Percentiles rank a stretch among this genome's conserved stretches.
Conservation (phyloP, 2,329 filamentous ascomycete species). For the Aspergillus luchuensis region DNA sequence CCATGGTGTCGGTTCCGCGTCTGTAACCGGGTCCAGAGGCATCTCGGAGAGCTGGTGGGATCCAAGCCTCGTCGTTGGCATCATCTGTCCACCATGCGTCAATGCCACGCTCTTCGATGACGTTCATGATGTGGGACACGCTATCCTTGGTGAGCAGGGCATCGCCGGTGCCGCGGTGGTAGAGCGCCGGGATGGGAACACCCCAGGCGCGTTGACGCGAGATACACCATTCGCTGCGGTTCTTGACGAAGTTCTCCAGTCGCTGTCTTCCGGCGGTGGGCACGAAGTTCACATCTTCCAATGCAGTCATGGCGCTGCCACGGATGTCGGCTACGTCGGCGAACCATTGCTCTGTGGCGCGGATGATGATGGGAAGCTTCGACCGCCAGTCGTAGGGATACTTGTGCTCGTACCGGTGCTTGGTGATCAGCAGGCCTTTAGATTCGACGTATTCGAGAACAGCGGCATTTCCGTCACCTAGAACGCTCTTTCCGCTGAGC, state of each 20-base stretch:
- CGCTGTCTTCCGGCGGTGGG: constrained; percentile 73
- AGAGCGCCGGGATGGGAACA: constrained; percentile 90
- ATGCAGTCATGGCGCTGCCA: constrained; percentile 66
- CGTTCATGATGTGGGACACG: constrained; percentile 79
- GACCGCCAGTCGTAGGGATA: constrained; percentile 98
- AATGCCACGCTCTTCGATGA: constrained; percentile 76
- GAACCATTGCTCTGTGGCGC: constrained; percentile 97
- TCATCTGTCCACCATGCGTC: constrained; percentile 93
- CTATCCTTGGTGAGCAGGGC: constrained; percentile 78
- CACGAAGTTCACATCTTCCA: constrained; percentile 75
- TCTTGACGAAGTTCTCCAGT: constrained; percentile 81
- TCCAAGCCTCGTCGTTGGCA: constrained; percentile 74
- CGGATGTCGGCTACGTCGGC: constrained; percentile 87
- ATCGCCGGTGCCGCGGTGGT: constrained; percentile 67
- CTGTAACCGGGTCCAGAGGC: constrained; percentile 55
- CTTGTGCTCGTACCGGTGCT: constrained; percentile 78
- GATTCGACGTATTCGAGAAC: constrained; percentile 70
- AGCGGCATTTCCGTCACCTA: constrained; percentile 67
- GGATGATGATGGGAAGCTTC: constrained; percentile 84
- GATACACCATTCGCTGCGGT: constrained; percentile 95
- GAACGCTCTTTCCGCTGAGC: constrained; percentile 72
- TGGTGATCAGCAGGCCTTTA: constrained; percentile 63
- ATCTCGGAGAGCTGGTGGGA: constrained; percentile 63
- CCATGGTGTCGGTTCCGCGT: constrained; percentile 93
- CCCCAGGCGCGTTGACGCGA: constrained; percentile 95